Evolutionary conservation across 1,284 basidiomycete genomes (phyloP).

Genomic region (Pyrrhoderma noxium): DNA sequence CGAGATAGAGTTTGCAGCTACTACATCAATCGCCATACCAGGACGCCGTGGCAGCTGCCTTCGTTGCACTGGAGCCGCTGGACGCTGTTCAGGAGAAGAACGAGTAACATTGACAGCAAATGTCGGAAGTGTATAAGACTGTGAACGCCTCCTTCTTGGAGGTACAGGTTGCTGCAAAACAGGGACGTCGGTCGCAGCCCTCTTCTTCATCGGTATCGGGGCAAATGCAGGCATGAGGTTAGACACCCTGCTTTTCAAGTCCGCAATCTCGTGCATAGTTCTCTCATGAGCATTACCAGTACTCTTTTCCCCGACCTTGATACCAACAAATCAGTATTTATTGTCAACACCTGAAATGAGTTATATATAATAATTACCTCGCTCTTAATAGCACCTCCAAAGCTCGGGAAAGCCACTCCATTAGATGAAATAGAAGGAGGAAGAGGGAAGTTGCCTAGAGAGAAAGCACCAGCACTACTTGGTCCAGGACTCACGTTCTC

Average conservation of each 20-base stretch:
- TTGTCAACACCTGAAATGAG: too few relatives aligned
- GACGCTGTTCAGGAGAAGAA: too few relatives aligned
- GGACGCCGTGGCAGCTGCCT: background rate
- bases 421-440: background rate
- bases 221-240: background rate
- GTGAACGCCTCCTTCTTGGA: background rate
- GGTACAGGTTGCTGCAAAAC: constrained; percentile 5
- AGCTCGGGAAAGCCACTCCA: too few relatives aligned
- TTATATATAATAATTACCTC: too few relatives aligned
- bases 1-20: constrained; percentile 6
- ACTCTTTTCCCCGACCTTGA: too few relatives aligned
- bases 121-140: too few relatives aligned
- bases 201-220: too few relatives aligned
- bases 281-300: constrained; percentile 4
- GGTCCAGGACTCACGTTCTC: background rate
- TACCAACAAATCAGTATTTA: too few relatives aligned
- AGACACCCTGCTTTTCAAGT: constrained; percentile 8
- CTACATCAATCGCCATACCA: constrained; percentile 6
- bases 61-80: background rate
- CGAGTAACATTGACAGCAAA: too few relatives aligned
- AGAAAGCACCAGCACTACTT: constrained; percentile 2
- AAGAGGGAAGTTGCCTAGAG: constrained; percentile 7
- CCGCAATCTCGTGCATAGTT: constrained; percentile 9
- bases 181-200: background rate
- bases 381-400: too few relatives aligned